Evolutionary conservation across 495 filamentous ascomycete species (phyloP), one percentile per base, ranked within the genome.

Genomic region (Clavariopsis aquatica): DNA sequence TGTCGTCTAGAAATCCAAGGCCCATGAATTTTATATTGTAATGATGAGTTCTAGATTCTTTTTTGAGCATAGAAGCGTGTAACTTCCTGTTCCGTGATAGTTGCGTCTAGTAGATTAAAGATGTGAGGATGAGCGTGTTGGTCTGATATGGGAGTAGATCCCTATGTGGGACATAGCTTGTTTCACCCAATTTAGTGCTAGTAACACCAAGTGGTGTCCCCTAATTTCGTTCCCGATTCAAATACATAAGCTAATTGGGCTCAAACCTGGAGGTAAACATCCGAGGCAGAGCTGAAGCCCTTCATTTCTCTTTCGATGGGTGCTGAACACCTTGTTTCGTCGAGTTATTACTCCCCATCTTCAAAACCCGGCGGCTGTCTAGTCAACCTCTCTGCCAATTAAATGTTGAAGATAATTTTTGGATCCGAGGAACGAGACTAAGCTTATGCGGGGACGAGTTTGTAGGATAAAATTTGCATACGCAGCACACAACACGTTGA

Each of bases 151-250:
- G 49, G 26, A 23, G 49, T 4, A 24, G 49, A 52, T 52, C 49
- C 49, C 49, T 12, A 9, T 17, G 49, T 23, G 20, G 26, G 49
- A 8, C 12, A 9, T 26, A n/a, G 49, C 49, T 24, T 52, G 49
- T 52, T 52, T 52, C 49, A 52, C 49, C 49, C n/a, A 24, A 23
- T 26, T 29, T 52, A 52, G 49, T 52, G 49, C 20, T n/a, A 52
- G n/a, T 23, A 29, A 52, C n/a, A 52, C 49, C 20, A 52, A 52
- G 26, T n/a, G 28, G 7, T 23, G 49, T 52, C 26, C 24, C 49
- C 49, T 52, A 4, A 24, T 23, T 29, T 29, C 49, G 13, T 26
- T 52, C 4, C 13, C 20, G 10, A 26, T 52, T 8, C 15, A 3
- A 29, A 26, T 6, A 9, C 28, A 7, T 8, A 5, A 23, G 23